A percentile compares a stretch with the other conserved stretches of the same genome.
phyloP scores from a whole-genome alignment of 139 green algal species.

The Yamagishiella unicocca region DNA sequence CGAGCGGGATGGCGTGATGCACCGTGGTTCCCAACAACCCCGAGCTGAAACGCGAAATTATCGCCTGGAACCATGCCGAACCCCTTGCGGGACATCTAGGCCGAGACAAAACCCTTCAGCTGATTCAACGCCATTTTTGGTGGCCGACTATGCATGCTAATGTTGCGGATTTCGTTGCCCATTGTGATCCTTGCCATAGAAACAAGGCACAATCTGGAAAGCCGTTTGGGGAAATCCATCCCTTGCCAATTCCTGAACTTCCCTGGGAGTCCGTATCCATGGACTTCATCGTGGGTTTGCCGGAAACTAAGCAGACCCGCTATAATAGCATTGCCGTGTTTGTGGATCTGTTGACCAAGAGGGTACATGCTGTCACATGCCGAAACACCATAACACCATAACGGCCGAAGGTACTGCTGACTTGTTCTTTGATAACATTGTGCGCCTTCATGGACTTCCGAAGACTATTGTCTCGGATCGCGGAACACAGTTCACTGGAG shows the following conservation, averaged over 20 bases:
- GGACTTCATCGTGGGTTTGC: constrained; percentile 12
- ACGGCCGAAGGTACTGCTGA: neutral
- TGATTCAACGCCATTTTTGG: no score
- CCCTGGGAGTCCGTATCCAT: constrained; percentile 8
- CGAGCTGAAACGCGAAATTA: neutral
- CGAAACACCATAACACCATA: neutral
- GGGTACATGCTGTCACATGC: neutral
- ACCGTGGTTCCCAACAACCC: constrained; percentile 5
- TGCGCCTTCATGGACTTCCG: constrained; percentile 14
- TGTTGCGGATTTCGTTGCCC: constrained; percentile 12
- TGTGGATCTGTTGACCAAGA: constrained; percentile 22
- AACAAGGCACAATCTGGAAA: neutral
- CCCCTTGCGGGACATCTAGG: neutral
- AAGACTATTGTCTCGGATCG: neutral
- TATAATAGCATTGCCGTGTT: constrained; percentile 16
- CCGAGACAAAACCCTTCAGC: neutral
- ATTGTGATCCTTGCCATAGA: constrained; percentile 1
- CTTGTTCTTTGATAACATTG: constrained; percentile 2
- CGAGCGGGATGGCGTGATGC: no score
- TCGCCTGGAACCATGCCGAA: neutral
- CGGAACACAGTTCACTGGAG: neutral
- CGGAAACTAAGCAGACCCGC: neutral
- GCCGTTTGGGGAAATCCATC: neutral
- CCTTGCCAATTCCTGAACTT: neutral
- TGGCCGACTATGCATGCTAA: neutral